phyloP scores from a whole-genome alignment of 768 basidiomycete species.

The Boletus fagicola region DNA sequence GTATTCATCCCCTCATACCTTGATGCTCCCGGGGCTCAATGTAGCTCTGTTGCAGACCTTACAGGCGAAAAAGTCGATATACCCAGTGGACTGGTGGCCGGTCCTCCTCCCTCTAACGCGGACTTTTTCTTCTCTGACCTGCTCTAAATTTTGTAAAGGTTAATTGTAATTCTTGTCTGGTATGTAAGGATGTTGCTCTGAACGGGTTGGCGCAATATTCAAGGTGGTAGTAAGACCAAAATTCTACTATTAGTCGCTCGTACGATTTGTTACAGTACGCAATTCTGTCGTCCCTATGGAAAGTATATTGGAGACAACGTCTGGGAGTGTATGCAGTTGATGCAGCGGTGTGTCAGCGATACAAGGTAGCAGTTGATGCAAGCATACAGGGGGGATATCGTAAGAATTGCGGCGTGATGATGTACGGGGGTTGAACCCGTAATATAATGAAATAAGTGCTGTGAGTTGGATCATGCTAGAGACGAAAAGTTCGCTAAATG shows the following conservation, averaged over 20 bases:
- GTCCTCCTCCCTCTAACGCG: conserved; percentile 72
- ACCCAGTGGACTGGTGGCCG: conserved; percentile 73
- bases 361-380: conserved; percentile 32
- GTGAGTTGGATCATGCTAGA: conserved; percentile 32
- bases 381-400: conserved; percentile 6
- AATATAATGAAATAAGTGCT: conserved; percentile 34
- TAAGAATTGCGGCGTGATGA: conserved; percentile 29
- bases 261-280: conserved; percentile 24
- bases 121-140: conserved; percentile 87
- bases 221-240: conserved; percentile 9
- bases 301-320: conserved; percentile 18
- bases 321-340: conserved; percentile 53
- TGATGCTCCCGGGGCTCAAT: not conserved
- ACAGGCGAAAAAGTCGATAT: conserved; percentile 89
- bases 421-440: conserved; percentile 90
- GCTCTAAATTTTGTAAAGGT: conserved; percentile 23
- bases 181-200: conserved; percentile 1
- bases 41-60: conserved; percentile 54
- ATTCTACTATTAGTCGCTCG: conserved; percentile 24
- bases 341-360: conserved; percentile 38
- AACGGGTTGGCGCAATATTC: not conserved
- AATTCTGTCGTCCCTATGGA: conserved; percentile 13
- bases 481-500: not conserved
- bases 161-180: conserved; percentile 9
- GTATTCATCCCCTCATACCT: conserved; percentile 22